Base-by-base conservation (phyloP, 805 yeast genomes). In the Wickerhamiella australiensis region DNA sequence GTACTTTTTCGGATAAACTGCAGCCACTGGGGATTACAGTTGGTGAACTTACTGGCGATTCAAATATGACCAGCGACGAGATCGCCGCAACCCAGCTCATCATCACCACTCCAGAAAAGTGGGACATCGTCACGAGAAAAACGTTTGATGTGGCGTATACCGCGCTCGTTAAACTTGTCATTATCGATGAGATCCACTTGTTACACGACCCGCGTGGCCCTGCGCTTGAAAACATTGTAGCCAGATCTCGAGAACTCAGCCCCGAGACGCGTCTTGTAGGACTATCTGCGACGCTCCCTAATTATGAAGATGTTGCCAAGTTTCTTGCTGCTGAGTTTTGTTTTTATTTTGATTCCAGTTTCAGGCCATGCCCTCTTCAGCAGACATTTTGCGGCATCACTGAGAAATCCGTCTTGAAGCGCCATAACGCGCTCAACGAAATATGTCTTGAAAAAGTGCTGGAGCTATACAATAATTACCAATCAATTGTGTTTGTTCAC, bases 131-230 rank as follows among this genome's bases (percentile, higher is more conserved):
- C 13, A 88, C 96, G 0, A 74, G 98, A 67, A 90, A 90, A 59
- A 72, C 74, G 40, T 71, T 78, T 18, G 90, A 84, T 52, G 69
- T 77, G 1, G 75, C 82, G 21, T 81, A 79, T 57, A 75, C 80
- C 0, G 71, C 75, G 31, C 66, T 78, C 1, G 92, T 86, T 1
- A 73, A 76, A 37, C 70, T 90, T 20, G 65, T 90, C 8, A 82
- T 90, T 23, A 78, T 92, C 46, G 98, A 90, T 69, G 98, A 90
- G 64, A 82, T 90, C 52, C 98, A 90, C 70, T 70, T 90, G 47
- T 69, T 90, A 54, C 96, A 90, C 62, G 97, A 90, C 61, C 86
- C 80, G 57, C 79, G 98, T 70, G 98, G 98, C 2, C 96, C 96
- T 0, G 96, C 88, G 0, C 57, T 90, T 42, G 98, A 90, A 61